phyloP scores from a whole-genome alignment of 352 stramenopile species.

The Discostella stelligera region DNA sequence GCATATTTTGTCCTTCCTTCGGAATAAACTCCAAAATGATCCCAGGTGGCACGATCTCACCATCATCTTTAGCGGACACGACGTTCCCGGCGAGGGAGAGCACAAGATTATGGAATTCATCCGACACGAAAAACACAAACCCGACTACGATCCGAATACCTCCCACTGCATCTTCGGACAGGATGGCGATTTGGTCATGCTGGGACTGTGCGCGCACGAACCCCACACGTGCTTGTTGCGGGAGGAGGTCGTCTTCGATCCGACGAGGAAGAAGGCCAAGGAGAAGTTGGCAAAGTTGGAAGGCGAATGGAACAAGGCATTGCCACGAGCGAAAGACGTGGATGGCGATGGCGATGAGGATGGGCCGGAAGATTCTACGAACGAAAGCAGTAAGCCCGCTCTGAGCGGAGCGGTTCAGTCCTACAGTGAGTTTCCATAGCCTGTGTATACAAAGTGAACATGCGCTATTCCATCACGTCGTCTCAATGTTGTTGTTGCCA shows the following conservation, averaged over 20 bases:
- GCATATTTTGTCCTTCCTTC: slow-evolving; percentile 84
- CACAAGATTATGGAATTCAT: slow-evolving; percentile 99
- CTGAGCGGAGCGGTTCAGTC: slow-evolving; percentile 84
- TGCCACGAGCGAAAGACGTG: no score
- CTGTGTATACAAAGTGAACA: no score
- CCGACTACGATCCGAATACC: slow-evolving; percentile 90
- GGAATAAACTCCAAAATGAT: slow-evolving; percentile 92
- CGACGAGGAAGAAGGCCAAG: slow-evolving; percentile 30
- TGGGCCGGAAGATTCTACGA: slow-evolving; percentile 5
- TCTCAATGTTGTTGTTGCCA: background rate
- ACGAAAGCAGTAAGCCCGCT: slow-evolving; percentile 18
- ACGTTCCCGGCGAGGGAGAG: slow-evolving; percentile 98
- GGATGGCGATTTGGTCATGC: slow-evolving; percentile 98
- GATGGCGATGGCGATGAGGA: slow-evolving; percentile 6
- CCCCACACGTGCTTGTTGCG: slow-evolving; percentile 90
- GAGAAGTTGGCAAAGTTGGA: slow-evolving; percentile 35
- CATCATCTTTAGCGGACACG: slow-evolving; percentile 94
- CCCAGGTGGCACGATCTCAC: slow-evolving; percentile 93
- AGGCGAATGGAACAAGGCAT: no score
- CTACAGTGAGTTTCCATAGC: slow-evolving; percentile 66
- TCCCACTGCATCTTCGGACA: slow-evolving; percentile 92
- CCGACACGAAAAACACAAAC: slow-evolving; percentile 87
- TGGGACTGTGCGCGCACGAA: slow-evolving; percentile 95
- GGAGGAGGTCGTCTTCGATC: slow-evolving; percentile 90
- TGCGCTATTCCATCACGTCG: background rate